Percentiles rank a stretch among this genome's conserved stretches.
Evolutionary conservation across 805 yeast species (phyloP).

Genomic region (Nadsonia fulvescens): DNA sequence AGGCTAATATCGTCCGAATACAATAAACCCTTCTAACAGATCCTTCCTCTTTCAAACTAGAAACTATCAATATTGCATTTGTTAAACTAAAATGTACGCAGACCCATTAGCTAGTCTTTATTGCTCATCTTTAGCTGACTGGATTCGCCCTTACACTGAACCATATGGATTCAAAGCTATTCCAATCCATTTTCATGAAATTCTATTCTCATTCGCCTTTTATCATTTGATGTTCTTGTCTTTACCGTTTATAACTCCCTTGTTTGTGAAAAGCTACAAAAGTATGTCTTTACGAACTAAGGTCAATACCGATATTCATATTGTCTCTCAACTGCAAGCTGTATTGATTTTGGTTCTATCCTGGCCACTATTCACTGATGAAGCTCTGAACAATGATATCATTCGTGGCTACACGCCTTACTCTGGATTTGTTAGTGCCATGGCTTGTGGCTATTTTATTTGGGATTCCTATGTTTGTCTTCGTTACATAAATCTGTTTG

Average conservation of each 20-base stretch:
- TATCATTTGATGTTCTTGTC: conserved; percentile 37
- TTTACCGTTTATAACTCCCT: conserved; percentile 33
- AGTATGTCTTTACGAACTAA: conserved; percentile 26
- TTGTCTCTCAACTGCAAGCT: conserved; percentile 80
- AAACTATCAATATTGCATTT: too few relatives aligned
- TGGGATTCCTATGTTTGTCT: conserved; percentile 77
- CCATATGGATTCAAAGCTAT: conserved; percentile 14
- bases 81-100: conserved; percentile 3
- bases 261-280: conserved; percentile 35
- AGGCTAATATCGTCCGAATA: too few relatives aligned
- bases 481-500: conserved; percentile 47
- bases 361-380: conserved; percentile 48
- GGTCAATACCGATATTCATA: conserved; percentile 76
- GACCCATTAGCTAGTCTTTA: conserved; percentile 9
- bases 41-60: too few relatives aligned
- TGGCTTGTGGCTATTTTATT: conserved; percentile 70
- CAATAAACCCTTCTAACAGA: too few relatives aligned
- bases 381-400: conserved; percentile 29
- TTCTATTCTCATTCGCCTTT: conserved; percentile 37
- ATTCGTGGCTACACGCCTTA: conserved; percentile 59
- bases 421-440: conserved; percentile 52
- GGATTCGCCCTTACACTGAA: conserved; percentile 4
- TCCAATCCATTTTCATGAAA: conserved; percentile 40
- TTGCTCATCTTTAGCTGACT: conserved; percentile 4
- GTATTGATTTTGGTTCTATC: conserved; percentile 34